phyloP scores from a whole-genome alignment of 1,139 yeast species.

The Sugiyamaella grinbergsii region DNA sequence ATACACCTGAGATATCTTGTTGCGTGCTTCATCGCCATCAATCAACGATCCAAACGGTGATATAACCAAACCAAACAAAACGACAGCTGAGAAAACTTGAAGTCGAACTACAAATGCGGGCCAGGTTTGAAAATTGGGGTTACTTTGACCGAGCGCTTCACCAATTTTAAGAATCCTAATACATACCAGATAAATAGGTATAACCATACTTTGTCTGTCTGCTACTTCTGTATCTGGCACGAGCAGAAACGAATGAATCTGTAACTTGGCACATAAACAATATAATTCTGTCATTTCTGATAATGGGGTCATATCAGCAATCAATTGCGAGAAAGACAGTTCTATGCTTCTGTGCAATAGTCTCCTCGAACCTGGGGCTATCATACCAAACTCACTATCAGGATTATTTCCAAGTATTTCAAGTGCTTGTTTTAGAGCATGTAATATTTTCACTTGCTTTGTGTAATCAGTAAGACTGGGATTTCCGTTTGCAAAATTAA shows the following conservation, averaged over 20 bases:
- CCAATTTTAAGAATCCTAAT: conserved; percentile 23
- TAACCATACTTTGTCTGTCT: conserved; percentile 26
- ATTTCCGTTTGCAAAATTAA: conserved; percentile 10
- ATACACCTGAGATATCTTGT: conserved; percentile 25
- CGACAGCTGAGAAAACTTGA: conserved; percentile 19
- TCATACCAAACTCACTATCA: conserved; percentile 30
- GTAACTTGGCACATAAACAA: conserved; percentile 28
- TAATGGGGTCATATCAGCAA: conserved; percentile 24
- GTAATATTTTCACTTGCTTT: conserved; percentile 25
- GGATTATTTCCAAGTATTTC: conserved; percentile 29
- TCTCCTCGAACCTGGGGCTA: conserved; percentile 26
- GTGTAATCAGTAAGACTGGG: conserved; percentile 21
- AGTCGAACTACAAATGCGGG: conserved; percentile 20
- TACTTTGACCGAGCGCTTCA: conserved; percentile 12
- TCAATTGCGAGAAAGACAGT: conserved; percentile 25
- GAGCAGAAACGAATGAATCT: conserved; percentile 30
- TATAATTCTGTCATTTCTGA: conserved; percentile 29
- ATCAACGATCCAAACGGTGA: conserved; percentile 20
- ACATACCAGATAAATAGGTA: conserved; percentile 28
- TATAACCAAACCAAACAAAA: conserved; percentile 26
- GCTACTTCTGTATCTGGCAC: conserved; percentile 27
- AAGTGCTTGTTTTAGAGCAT: conserved; percentile 20
- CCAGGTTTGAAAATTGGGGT: conserved; percentile 12
- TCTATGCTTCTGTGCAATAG: conserved; percentile 26
- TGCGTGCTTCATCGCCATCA: conserved; percentile 22